Conservation (phyloP, 163 green algal genomes). For the Trebouxia gelatinosa region DNA sequence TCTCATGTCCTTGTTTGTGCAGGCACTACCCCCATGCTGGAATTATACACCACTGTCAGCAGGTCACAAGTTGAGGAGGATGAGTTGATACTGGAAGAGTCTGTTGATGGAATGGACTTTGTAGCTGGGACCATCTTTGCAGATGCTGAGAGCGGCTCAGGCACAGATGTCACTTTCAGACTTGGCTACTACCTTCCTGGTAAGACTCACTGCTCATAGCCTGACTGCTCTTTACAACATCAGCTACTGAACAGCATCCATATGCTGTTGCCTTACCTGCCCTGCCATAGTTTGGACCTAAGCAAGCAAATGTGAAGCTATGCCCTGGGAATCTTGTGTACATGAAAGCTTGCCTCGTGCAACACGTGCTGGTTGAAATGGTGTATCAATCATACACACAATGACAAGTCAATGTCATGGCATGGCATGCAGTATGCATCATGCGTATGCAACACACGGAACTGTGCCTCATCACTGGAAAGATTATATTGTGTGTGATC, state of each 20-base stretch:
- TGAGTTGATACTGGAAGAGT: conserved; percentile 23
- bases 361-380: no score
- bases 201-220: not conserved
- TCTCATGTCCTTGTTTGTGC: no score
- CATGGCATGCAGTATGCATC: no score
- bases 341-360: no score
- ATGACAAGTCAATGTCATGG: no score
- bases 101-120: conserved; percentile 37
- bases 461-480: no score
- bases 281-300: not conserved
- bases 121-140: conserved; percentile 22
- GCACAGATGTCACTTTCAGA: conserved; percentile 23
- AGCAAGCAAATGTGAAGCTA: not conserved
- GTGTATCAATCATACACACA: no score
- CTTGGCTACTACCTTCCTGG: conserved; percentile 24
- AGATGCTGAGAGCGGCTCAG: not conserved
- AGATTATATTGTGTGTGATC: no score
- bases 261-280: not conserved
- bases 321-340: not conserved
- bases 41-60: conserved; percentile 33
- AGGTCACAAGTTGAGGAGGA: conserved; percentile 13
- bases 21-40: conserved; percentile 30
- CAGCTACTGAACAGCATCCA: not conserved
- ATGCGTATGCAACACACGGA: no score
- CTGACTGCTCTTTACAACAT: conserved; percentile 2